Evolutionary conservation across 495 filamentous ascomycete genomes (phyloP), one percentile per base, ranked within the genome.

Genomic region (Melanomma pulvis-pyrius): DNA sequence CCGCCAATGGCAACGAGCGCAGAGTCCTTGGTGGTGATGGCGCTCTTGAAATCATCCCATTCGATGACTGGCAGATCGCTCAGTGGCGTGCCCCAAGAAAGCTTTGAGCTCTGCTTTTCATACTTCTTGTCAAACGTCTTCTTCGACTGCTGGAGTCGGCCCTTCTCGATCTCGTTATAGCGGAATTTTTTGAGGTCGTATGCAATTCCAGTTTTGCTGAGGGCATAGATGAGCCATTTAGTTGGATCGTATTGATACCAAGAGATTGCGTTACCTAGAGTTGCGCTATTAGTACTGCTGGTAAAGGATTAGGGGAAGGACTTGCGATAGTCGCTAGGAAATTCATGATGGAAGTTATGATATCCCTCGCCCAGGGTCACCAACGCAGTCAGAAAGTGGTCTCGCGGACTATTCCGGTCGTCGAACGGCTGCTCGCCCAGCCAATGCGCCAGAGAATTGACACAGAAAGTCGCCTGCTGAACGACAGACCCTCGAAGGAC

Each of bases 301-400:
- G 3, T 59, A 44, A 9, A 59, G 55, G 3, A 1, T 59, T 8
- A 25, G 44, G 24, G 30, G 2, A 28, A 25, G 21, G 12, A 59
- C 55, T 44, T 59, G 44, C 55, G 91, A 88, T 96, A 97, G 77
- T 98, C 93, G n/a, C 91, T 93, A 59, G 93, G 93, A 81, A 98
- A 98, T 76, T 98, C 93, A 83, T 98, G 93, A 82, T 98, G 93
- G 87, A 98, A 98, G 82, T 96, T 96, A 85, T 97, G 92, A 82
- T 98, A 98, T 53, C 93, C 93, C 78, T 98, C 93, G 54, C 93
- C 93, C 26, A 98, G 91, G 44, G 93, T 98, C 56, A 94, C 90
- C 11, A 98, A 80, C 50, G 93, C 93, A 41, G 93, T 98, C 77
- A 98, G 87, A 73, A 96, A 84, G 78, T 97, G 93, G 75, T 98